Base-by-base conservation (phyloP, 345 rosid species). In the Hypericum perforatum region DNA sequence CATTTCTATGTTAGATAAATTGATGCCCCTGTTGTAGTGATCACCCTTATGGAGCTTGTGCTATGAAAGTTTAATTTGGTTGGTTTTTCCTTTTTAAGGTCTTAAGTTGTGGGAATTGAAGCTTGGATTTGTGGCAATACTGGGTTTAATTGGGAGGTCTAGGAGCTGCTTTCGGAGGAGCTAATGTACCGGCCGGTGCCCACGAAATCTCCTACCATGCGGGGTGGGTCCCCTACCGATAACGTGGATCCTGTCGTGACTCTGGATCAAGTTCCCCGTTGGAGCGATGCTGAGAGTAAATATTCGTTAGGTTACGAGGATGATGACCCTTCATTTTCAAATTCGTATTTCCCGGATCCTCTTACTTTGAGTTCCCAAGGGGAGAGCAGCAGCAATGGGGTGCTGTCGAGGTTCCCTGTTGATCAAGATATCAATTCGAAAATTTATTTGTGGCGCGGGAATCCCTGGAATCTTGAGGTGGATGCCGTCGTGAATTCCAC, bases 401-500 rank as follows among this genome's bases (percentile, higher is more conserved):
- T 77, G 75, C 64, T 64, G 2, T 85, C 97, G 5, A 85, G 84
- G 71, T 92, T 92, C 68, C 94, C 95, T 7, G 81, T 88, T 49
- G 86, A 92, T 72, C 86, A 76, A 53, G 91, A 88, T 52, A 80
- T 85, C 52, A 92, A 85, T 74, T 78, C 82, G 0, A 85, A 71
- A 72, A 85, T 92, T 46, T 85, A 85, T 59, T 62, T 92, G 11
- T 92, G 98, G 98, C 80, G 94, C 72, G 98, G 97, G 47, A 74
- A 74, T 63, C 98, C 98, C 0, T 92, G 98, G 98, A 92, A 80
- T 80, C 86, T 92, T 39, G 95, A 85, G 70, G 97, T 92, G 29
- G 97, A 92, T 77, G 94, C 95, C 57, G 97, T 92, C 66, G 98
- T 92, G 49, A 92, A 92, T 67, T 85, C 98, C 10, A 82, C 98